A percentile compares a stretch with the other conserved stretches of the same genome.
Conservation (phyloP, 352 stramenopile species). For the Phytopythium litorale region DNA sequence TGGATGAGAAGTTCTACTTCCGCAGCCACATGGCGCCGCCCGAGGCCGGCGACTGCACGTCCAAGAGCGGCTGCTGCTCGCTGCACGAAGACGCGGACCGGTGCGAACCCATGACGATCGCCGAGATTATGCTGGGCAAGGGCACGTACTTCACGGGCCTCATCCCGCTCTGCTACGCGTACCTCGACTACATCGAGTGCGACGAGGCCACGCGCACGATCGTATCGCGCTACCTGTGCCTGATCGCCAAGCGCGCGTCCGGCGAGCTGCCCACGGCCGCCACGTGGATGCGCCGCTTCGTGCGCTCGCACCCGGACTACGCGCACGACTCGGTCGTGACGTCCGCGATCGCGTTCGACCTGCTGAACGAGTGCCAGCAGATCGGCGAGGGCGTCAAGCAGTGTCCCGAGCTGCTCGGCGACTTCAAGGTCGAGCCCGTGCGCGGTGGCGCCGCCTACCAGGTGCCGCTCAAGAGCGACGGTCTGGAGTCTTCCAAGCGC, state of each 20-base stretch:
- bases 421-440: conserved; percentile 92
- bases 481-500: conserved; percentile 67
- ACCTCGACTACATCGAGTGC: conserved; percentile 97
- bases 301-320: conserved; percentile 94
- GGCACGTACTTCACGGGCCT: conserved; percentile 96
- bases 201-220: conserved; percentile 87
- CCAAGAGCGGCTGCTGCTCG: conserved; percentile 22
- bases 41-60: conserved; percentile 64
- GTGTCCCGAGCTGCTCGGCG: conserved; percentile 91
- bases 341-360: conserved; percentile 89
- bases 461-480: conserved; percentile 90
- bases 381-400: conserved; percentile 93
- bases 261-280: conserved; percentile 96
- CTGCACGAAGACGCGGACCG: conserved; percentile 64
- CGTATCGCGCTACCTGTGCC: conserved; percentile 73
- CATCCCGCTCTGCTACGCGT: conserved; percentile 95
- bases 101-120: conserved; percentile 96
- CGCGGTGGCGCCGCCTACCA: conserved; percentile 89
- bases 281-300: conserved; percentile 96
- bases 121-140: conserved; percentile 96
- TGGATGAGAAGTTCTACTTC: conserved; percentile 98
- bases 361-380: conserved; percentile 94
- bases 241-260: conserved; percentile 93
- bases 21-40: conserved; percentile 92
- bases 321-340: conserved; percentile 91